Percentiles rank a stretch among this genome's conserved stretches.
These are phyloP conservation scores for Aegilops speltoides DNA, from an alignment of 176 grass and related monocot species.

Conservation along the genomic window DNA sequence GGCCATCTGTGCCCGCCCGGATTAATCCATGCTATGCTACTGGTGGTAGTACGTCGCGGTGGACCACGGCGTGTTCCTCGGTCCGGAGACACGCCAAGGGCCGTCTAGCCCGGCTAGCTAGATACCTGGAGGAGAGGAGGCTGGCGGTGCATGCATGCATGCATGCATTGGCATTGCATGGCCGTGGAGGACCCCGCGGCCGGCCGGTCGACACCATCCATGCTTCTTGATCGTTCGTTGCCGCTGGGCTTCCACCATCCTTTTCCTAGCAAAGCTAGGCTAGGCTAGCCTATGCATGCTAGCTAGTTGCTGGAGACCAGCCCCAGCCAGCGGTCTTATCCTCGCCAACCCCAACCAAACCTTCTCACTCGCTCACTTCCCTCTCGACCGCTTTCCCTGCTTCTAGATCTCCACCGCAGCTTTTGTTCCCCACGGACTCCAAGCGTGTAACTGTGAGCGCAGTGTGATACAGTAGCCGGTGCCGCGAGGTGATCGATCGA, in stretches of 20 bases:
- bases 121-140: background rate
- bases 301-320: background rate
- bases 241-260: background rate
- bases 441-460: background rate
- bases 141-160: background rate
- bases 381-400: background rate
- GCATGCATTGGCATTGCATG: background rate
- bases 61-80: conserved; percentile 14
- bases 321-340: background rate
- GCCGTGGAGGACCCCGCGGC: background rate
- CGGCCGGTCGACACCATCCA: background rate
- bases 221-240: background rate
- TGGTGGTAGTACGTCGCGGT: background rate
- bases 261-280: background rate
- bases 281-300: background rate
- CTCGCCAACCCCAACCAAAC: conserved; percentile 19
- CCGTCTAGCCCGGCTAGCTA: background rate
- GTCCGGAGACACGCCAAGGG: conserved; percentile 16
- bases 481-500: background rate
- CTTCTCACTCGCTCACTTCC: too few species aligned
- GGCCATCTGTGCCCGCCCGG: too few species aligned
- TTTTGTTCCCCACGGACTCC: background rate
- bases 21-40: background rate
- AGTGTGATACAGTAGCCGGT: background rate
- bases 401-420: background rate